Base-by-base conservation (phyloP, 345 rosid species). In the Dimocarpus longan region DNA sequence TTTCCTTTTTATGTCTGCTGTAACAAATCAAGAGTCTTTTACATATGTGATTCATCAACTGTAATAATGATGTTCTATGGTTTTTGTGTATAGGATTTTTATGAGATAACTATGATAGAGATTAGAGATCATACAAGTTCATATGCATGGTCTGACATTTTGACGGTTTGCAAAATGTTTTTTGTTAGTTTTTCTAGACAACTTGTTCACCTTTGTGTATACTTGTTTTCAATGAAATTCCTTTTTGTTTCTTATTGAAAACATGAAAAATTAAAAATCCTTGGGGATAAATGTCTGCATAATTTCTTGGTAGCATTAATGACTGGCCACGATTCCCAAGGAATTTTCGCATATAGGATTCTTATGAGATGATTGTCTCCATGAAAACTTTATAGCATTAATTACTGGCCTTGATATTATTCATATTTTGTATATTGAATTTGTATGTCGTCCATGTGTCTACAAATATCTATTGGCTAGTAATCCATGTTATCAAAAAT, bases 1-100 rank as follows among this genome's bases (percentile, higher is more conserved):
- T 60, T 42, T 82, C 40, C 70, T 44, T 76, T 22, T 28, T 28
- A 26, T 77, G 22, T 48, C 70, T 64, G 64, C 42, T 57, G 42
- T 71, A 7, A 7, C 22, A 18, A 32, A 71, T 62, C 39, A 78
- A 32, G 18, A 6, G 13, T 68, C 74, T 59, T 10, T n/a, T 57
- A 15, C 75, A 16, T 59, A 15, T 43, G 67, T 48, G 10, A 10
- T 46, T 46, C 57, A 18, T 19, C 66, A 32, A 44, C 8, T 54
- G n/a, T 72, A 54, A 66, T 19, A 32, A 26, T 19, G 67, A 60
- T 72, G 70, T 42, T 22, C 15, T 54, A 26, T 4, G 64, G 15
- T 22, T 42, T 37, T 76, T 57, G 26, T 54, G 3, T 63, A 22
- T 56, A 37, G 66, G 79, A 37, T 21, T 67, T 7, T 12, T 52